Base-by-base conservation (phyloP, 768 basidiomycete genomes). In the Leucocoprinus sp. region DNA sequence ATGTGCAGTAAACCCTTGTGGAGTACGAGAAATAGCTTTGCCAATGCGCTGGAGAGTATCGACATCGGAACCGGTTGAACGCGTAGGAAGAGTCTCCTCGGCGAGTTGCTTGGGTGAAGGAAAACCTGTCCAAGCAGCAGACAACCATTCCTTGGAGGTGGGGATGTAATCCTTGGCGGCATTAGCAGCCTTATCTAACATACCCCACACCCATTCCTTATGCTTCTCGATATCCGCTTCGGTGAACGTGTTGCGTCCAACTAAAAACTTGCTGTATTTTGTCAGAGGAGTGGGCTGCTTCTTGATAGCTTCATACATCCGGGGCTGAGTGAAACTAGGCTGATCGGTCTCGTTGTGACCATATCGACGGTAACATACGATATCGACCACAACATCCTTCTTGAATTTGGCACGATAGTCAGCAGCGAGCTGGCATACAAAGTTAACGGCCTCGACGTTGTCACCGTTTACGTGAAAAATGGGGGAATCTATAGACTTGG, bases 281-380 rank as follows among this genome's bases (percentile, higher is more conserved):
- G 89, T 85, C 43, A 98, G 74, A 4, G 93, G 80, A 1, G 93
- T 93, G 2, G 87, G 88, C 65, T 98, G 92, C 57, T 89, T 86
- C 67, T 82, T 82, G 60, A 99, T 96, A 23, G 93, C 90, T 64
- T 91, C 77, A 73, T 99, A 99, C 96, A 98, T 99, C 52, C 89
- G 77, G 5, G 96, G 96, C 64, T 99, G 96, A 8, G 96, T 98
- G 72, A 99, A 99, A 63, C 80, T 86, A 19, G 96, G 96, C 64
- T 99, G 96, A 60, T 99, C 96, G 8, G 93, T 97, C 66, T 99
- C 96, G 64, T 99, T 99, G 69, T 99, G 96, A n/a, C 96, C 96
- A 60, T 98, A 82, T 44, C 93, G 91, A 52, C 96, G 88, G 71
- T 97, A 99, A 69, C 96, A 99, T 47, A 99, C 93, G 47, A 99